Evolutionary conservation across 768 basidiomycete species (phyloP).

Genomic region (Tricholomella constricta): DNA sequence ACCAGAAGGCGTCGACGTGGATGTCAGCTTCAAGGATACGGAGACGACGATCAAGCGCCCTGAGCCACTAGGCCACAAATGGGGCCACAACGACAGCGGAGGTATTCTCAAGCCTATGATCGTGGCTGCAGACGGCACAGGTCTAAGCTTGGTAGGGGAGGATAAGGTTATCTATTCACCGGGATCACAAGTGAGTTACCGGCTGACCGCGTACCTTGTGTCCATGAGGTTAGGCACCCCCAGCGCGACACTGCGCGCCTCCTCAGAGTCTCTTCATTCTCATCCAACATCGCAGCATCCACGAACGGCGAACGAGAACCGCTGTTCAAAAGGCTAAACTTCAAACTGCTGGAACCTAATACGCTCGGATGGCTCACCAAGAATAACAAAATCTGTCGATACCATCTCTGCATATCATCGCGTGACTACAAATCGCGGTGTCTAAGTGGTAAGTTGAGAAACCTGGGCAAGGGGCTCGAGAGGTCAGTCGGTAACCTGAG

Average conservation of each 20-base stretch:
- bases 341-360: background rate
- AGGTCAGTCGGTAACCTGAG: background rate
- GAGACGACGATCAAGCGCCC: slow-evolving; percentile 6
- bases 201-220: slow-evolving; percentile 6
- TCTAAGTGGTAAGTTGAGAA: background rate
- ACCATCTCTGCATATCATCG: background rate
- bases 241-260: background rate
- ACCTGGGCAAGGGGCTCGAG: background rate
- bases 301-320: background rate
- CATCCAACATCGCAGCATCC: background rate
- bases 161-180: slow-evolving; percentile 1
- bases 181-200: slow-evolving; percentile 7
- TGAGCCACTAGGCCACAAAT: slow-evolving; percentile 7
- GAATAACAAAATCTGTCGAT: background rate
- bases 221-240: background rate
- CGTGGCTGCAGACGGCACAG: background rate
- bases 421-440: background rate
- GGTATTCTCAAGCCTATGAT: background rate
- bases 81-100: slow-evolving; percentile 5
- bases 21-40: background rate
- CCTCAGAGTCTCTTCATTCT: background rate
- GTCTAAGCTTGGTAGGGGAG: background rate
- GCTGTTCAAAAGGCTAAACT: background rate
- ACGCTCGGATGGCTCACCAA: background rate
- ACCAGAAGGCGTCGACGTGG: background rate